Conservation (phyloP, 1,139 yeast genomes). For the Yamadazyma spencermartinsiae region DNA sequence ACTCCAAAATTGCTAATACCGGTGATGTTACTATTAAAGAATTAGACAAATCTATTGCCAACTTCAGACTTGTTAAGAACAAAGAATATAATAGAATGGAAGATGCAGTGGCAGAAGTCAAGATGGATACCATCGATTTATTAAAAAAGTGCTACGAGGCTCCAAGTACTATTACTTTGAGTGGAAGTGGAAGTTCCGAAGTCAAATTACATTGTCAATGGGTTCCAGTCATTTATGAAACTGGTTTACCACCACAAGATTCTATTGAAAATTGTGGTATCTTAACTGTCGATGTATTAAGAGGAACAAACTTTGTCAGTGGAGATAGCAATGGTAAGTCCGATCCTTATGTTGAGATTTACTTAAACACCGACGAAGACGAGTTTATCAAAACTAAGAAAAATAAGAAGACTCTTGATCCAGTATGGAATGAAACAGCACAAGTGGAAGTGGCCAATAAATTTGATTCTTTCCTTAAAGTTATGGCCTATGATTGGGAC, state of each 20-base stretch:
- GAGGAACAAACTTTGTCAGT: conserved; percentile 71
- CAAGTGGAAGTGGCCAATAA: conserved; percentile 57
- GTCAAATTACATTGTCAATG: conserved; percentile 68
- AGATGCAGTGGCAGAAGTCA: conserved; percentile 60
- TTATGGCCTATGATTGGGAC: conserved; percentile 85
- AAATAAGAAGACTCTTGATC: conserved; percentile 82
- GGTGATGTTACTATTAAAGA: conserved; percentile 78
- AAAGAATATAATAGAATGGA: conserved; percentile 55
- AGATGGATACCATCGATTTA: conserved; percentile 67
- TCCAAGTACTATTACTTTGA: conserved; percentile 51
- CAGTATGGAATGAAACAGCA: conserved; percentile 75
- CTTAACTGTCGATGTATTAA: conserved; percentile 59
- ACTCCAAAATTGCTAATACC: conserved; percentile 51
- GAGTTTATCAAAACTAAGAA: conserved; percentile 71
- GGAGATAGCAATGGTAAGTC: conserved; percentile 91
- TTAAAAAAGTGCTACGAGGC: conserved; percentile 63
- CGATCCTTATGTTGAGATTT: conserved; percentile 81
- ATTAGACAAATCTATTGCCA: conserved; percentile 68
- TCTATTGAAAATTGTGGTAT: conserved; percentile 75
- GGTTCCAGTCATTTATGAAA: conserved; percentile 66
- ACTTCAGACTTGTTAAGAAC: conserved; percentile 60
- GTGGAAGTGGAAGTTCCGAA: conserved; percentile 45
- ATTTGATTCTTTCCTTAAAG: conserved; percentile 56
- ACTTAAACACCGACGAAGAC: conserved; percentile 60
- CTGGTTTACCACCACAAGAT: conserved; percentile 71